phyloP scores from a whole-genome alignment of 1,284 basidiomycete species.

The Rhodotorula sp. region DNA sequence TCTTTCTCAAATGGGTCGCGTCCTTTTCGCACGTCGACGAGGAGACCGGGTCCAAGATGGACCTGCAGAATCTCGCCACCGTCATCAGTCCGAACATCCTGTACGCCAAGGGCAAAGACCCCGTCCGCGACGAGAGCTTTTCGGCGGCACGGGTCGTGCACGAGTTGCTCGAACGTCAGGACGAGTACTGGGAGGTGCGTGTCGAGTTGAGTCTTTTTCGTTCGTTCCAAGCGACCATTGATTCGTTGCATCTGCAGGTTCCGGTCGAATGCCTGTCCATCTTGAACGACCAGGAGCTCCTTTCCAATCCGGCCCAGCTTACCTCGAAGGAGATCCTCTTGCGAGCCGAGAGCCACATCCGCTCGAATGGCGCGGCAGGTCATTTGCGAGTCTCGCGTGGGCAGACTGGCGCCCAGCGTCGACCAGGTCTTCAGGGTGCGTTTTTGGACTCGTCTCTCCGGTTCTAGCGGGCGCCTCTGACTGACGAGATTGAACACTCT shows the following conservation, averaged over 20 bases:
- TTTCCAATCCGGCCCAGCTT: conserved; percentile 51
- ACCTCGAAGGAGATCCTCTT: conserved; percentile 45
- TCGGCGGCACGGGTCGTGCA: conserved; percentile 83
- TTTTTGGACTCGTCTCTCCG: too few relatives aligned
- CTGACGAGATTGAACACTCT: too few relatives aligned
- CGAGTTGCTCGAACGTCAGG: conserved; percentile 84
- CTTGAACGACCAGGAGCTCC: conserved; percentile 80
- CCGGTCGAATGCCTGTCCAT: conserved; percentile 80
- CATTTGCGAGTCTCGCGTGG: conserved; percentile 24
- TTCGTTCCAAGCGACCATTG: not conserved
- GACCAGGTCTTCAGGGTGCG: conserved; percentile 30
- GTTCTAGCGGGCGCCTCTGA: too few relatives aligned
- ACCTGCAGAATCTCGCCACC: conserved; percentile 92
- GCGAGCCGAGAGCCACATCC: conserved; percentile 31
- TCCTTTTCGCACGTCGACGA: conserved; percentile 98
- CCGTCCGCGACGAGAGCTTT: conserved; percentile 90
- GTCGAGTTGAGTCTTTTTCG: too few relatives aligned
- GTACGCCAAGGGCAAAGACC: conserved; percentile 77
- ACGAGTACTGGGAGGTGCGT: conserved; percentile 80
- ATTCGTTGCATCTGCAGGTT: conserved; percentile 24
- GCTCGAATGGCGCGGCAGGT: conserved; percentile 9
- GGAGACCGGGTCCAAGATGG: conserved; percentile 98
- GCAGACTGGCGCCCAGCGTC: conserved; percentile 13
- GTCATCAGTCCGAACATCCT: conserved; percentile 97
- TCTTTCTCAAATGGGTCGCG: conserved; percentile 99